Evolutionary conservation across 352 stramenopile species (phyloP).

Genomic region (Phytopythium mirpurense): DNA sequence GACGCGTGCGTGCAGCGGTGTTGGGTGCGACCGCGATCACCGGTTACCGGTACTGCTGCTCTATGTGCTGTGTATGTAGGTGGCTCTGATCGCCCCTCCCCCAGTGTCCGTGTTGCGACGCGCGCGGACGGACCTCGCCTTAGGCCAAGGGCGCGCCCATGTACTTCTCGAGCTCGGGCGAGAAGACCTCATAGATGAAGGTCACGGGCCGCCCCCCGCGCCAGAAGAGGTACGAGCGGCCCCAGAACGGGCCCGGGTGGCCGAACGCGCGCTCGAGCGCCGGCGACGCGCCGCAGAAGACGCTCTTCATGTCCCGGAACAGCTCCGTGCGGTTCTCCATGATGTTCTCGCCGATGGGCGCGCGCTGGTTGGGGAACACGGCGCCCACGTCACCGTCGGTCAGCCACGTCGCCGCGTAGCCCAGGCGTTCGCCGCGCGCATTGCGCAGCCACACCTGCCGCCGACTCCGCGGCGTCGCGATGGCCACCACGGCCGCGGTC

Average conservation of each 20-base stretch:
- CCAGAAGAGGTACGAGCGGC: constrained; percentile 85
- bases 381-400: constrained; percentile 51
- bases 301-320: constrained; percentile 81
- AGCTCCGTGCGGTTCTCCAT: constrained; percentile 78
- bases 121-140: neutral
- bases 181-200: constrained; percentile 90
- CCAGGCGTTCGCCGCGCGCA: constrained; percentile 54
- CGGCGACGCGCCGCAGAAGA: constrained; percentile 57
- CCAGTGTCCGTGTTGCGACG: too few species aligned
- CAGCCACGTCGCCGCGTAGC: constrained; percentile 81
- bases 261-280: constrained; percentile 64
- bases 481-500: constrained; percentile 15
- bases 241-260: constrained; percentile 69
- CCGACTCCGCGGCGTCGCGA: constrained; percentile 50
- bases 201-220: constrained; percentile 67
- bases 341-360: constrained; percentile 83
- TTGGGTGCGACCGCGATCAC: neutral
- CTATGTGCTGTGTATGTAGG: neutral
- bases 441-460: constrained; percentile 83
- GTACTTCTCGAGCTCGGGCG: constrained; percentile 66
- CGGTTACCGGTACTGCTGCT: neutral
- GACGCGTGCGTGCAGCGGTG: neutral
- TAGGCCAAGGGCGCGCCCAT: constrained; percentile 62
- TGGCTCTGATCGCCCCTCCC: too few species aligned
- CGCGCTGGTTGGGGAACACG: constrained; percentile 77